A percentile compares a stretch with the other conserved stretches of the same genome.
These are phyloP conservation scores for Hypsizygus ulmarius DNA, from an alignment of 1,284 basidiomycete species.

Conservation along the genomic window DNA sequence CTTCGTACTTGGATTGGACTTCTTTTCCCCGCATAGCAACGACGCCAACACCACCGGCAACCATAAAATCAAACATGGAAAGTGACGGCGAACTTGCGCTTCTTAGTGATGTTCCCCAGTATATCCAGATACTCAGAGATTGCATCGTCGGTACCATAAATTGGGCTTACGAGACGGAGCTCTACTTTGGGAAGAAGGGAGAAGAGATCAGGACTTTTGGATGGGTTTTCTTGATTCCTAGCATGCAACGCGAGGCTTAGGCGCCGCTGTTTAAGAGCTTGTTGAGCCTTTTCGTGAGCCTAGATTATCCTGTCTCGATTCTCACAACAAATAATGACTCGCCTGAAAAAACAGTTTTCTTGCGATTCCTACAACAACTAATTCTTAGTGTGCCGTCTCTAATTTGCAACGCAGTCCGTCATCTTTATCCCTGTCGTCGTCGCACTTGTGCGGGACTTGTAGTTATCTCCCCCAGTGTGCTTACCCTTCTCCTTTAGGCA, in stretches of 20 bases:
- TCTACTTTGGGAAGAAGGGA: conserved; percentile 55
- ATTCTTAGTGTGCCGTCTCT: too few species aligned
- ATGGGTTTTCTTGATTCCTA: conserved; percentile 52
- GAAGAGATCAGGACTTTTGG: conserved; percentile 58
- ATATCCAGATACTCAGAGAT: conserved; percentile 48
- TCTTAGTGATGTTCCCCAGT: conserved; percentile 34
- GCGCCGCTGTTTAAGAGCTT: background rate
- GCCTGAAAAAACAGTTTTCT: too few species aligned
- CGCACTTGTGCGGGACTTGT: too few species aligned
- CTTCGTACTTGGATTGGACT: conserved; percentile 15
- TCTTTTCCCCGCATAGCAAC: conserved; percentile 7
- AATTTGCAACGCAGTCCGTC: too few species aligned
- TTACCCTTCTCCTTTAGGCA: too few species aligned
- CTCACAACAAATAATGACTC: too few species aligned
- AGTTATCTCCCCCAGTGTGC: too few species aligned
- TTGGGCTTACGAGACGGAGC: conserved; percentile 59
- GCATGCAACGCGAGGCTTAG: conserved; percentile 3
- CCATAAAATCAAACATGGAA: conserved; percentile 6
- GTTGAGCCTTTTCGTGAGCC: background rate
- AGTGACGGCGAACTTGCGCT: conserved; percentile 15
- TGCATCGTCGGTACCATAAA: conserved; percentile 52
- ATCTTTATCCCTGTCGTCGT: too few species aligned
- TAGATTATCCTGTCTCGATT: background rate
- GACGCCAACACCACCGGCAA: conserved; percentile 5
- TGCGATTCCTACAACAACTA: too few species aligned